A percentile compares a stretch with the other conserved stretches of the same genome.
Conservation (phyloP, 345 rosid species). For the Chamaenerion angustifolium region DNA sequence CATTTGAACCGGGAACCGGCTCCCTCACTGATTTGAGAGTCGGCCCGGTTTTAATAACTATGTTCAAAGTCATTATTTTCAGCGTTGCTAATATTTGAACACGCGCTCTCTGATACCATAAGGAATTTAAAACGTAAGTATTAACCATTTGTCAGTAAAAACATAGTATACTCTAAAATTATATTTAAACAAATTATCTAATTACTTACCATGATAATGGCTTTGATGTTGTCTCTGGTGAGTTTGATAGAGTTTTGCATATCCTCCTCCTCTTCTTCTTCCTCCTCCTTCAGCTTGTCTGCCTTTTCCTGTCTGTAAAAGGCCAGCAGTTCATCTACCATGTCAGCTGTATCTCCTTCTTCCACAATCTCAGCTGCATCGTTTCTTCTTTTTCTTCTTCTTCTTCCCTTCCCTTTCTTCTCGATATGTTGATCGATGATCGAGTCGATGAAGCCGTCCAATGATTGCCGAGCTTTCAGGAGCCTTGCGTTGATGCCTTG, state of each 20-base stretch:
- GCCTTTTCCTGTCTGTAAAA: constrained; percentile 39
- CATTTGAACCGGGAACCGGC: too few relatives aligned
- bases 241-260: constrained; percentile 35
- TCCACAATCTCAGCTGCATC: too few relatives aligned
- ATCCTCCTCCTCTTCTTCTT: constrained; percentile 19
- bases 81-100: too few relatives aligned
- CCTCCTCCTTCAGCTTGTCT: constrained; percentile 18
- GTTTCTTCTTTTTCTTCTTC: too few relatives aligned
- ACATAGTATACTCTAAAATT: too few relatives aligned
- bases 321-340: constrained; percentile 79
- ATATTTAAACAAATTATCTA: too few relatives aligned
- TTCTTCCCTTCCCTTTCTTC: constrained; percentile 12
- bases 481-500: constrained; percentile 36
- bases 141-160: too few relatives aligned
- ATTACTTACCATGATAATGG: constrained; percentile 79
- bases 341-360: constrained; percentile 24
- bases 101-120: too few relatives aligned
- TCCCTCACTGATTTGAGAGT: too few relatives aligned
- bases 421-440: constrained; percentile 62
- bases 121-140: too few relatives aligned
- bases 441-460: constrained; percentile 59
- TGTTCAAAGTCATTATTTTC: too few relatives aligned
- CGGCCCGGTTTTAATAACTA: too few relatives aligned
- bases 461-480: constrained; percentile 38
- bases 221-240: constrained; percentile 71